phyloP scores from a whole-genome alignment of 352 stramenopile genomes.

The Phytophthora hybrid region DNA sequence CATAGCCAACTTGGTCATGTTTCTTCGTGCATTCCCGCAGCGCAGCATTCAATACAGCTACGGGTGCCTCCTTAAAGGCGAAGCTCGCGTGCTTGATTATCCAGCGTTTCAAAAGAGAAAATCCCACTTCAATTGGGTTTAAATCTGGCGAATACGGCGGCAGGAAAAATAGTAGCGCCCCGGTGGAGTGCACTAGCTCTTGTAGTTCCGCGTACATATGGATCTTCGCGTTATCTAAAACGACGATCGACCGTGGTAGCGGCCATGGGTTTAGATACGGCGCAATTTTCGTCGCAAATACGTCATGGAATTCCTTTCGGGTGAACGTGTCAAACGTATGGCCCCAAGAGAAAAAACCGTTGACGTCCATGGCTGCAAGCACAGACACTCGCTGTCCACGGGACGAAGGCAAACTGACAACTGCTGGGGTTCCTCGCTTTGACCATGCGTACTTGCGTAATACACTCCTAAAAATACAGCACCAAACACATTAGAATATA shows the following conservation, averaged over 20 bases:
- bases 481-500: too few species aligned
- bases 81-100: conserved; percentile 23
- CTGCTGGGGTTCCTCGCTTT: conserved; percentile 7
- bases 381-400: conserved; percentile 29
- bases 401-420: conserved; percentile 25
- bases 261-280: conserved; percentile 39
- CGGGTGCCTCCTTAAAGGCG: conserved; percentile 19
- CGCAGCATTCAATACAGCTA: conserved; percentile 6
- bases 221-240: conserved; percentile 44
- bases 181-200: conserved; percentile 15
- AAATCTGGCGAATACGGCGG: conserved; percentile 35
- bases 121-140: conserved; percentile 35
- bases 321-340: conserved; percentile 35
- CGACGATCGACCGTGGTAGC: conserved; percentile 38
- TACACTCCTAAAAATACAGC: neutral
- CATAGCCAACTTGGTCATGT: conserved; percentile 4
- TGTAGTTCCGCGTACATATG: conserved; percentile 34
- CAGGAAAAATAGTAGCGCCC: conserved; percentile 30
- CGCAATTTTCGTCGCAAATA: conserved; percentile 27
- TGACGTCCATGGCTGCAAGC: conserved; percentile 31
- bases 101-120: conserved; percentile 36
- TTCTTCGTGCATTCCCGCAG: conserved; percentile 9
- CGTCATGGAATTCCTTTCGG: conserved; percentile 30
- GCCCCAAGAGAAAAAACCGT: conserved; percentile 30
- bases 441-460: conserved; percentile 7